A percentile compares a stretch with the other conserved stretches of the same genome.
Evolutionary conservation across 208 protist species (phyloP).

Genomic region (Leishmania mexicana): DNA sequence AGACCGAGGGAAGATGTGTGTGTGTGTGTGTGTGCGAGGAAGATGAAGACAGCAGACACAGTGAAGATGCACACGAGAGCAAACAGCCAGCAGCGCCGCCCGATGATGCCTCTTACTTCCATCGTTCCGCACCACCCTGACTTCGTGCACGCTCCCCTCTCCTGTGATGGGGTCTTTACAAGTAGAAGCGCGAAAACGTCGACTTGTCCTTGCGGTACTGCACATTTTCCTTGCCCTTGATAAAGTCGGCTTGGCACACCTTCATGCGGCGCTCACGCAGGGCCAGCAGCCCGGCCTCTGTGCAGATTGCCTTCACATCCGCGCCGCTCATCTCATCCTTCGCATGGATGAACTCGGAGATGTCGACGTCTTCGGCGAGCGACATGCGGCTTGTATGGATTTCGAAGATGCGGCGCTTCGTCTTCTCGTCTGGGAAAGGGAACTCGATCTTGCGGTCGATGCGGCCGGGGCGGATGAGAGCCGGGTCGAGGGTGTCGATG

Average conservation of each 20-base stretch:
- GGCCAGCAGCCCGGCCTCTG: slow-evolving; percentile 99
- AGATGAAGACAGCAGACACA: not conserved
- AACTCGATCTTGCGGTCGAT: slow-evolving; percentile 99
- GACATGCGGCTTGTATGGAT: slow-evolving; percentile 99
- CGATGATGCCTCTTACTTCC: not conserved
- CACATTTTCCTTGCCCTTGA: slow-evolving; percentile 99
- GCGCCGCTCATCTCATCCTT: slow-evolving; percentile 99
- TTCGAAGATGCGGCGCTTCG: slow-evolving; percentile 99
- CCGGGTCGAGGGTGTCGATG: slow-evolving; percentile 99
- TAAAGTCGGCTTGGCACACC: slow-evolving; percentile 99
- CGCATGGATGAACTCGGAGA: slow-evolving; percentile 99
- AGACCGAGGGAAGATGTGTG: not conserved
- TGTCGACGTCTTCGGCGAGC: slow-evolving; percentile 98
- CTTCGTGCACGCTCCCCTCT: not conserved
- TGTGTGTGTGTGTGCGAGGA: not conserved
- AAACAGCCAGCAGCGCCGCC: not conserved
- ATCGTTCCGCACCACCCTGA: not conserved
- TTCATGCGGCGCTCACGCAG: slow-evolving; percentile 99
- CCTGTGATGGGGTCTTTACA: slow-evolving; percentile 61
- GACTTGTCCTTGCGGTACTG: slow-evolving; percentile 99
- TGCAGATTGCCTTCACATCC: slow-evolving; percentile 99
- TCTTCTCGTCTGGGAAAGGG: slow-evolving; percentile 99
- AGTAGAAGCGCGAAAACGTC: slow-evolving; percentile 97
- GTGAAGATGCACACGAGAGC: not conserved
- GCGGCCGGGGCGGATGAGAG: slow-evolving; percentile 99